phyloP scores from a whole-genome alignment of 495 filamentous ascomycete genomes.

The Penicillium argentinense region DNA sequence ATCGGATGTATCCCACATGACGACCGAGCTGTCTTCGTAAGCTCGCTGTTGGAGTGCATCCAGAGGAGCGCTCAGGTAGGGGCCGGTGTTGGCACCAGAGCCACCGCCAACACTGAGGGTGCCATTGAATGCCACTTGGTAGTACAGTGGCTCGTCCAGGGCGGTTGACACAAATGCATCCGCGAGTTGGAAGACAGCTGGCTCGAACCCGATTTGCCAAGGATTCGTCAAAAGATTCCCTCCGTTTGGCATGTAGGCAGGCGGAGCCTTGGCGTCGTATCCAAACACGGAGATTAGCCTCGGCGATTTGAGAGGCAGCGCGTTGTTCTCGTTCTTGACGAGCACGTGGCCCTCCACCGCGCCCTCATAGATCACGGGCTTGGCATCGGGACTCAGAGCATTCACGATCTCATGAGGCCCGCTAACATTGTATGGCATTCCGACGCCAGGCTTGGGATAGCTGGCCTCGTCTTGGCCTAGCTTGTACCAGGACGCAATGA shows the following conservation, averaged over 20 bases:
- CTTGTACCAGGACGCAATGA: constrained; percentile 54
- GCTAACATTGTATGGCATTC: constrained; percentile 58
- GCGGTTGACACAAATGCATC: neutral
- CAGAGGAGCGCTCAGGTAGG: constrained; percentile 51
- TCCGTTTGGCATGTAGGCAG: constrained; percentile 12
- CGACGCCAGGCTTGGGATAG: constrained; percentile 52
- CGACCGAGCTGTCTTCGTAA: constrained; percentile 42
- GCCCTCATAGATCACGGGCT: constrained; percentile 50
- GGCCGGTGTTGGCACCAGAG: constrained; percentile 19
- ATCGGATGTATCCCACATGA: constrained; percentile 46
- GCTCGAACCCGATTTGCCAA: constrained; percentile 42
- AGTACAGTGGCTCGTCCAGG: constrained; percentile 5
- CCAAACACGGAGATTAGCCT: constrained; percentile 65
- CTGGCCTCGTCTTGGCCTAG: constrained; percentile 46
- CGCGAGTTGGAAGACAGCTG: constrained; percentile 14
- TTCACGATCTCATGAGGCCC: constrained; percentile 68
- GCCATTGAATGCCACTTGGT: constrained; percentile 49
- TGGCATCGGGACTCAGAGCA: constrained; percentile 50
- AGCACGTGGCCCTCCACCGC: constrained; percentile 65
- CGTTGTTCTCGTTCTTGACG: constrained; percentile 64
- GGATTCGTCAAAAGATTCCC: neutral
- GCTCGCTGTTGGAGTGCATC: constrained; percentile 53
- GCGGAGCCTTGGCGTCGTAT: constrained; percentile 53
- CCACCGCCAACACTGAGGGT: constrained; percentile 54
- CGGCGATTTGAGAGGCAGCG: constrained; percentile 60